Base-by-base conservation (phyloP, 1,284 basidiomycete species). In the Cutaneotrichosporon dermatis region DNA sequence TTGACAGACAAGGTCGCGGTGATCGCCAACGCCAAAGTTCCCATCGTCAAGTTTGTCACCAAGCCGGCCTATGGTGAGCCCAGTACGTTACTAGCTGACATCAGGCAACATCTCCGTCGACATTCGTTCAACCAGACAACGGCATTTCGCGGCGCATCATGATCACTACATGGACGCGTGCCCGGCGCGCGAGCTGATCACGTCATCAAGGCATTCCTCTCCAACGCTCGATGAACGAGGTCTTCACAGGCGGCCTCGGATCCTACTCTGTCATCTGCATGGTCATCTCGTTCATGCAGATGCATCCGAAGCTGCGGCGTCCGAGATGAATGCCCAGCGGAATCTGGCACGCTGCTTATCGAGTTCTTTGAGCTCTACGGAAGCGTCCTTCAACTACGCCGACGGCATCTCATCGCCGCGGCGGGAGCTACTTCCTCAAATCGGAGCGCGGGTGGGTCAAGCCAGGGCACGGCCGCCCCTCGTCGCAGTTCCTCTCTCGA, bases 181-280 rank as follows among this genome's bases (percentile, higher is more conserved):
- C 85, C 86, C 36, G 90, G 90, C 95, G 10, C 86, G 89, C 35
- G 84, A 84, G 59, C 85, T 97, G 40, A 86, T 94, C 11, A 51
- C 50, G 54, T 55, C 8, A 36, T 55, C 36, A 99, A 99, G 79
- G 85, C 88, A 4, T 95, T 97, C 75, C 82, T 99, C 58, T 85
- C 83, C 92, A 97, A 73, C 82, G 95, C 42, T 86, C 85, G 34
- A 91, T 98, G 91, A 98, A 97, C 75, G 95, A 99, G 77, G 95
- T 98, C 11, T 98, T 88, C 76, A 90, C 89, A 0, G 95, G 96
- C 9, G 95, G 96, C 0, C 78, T 99, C 13, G 94, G 95, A 8
- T 92, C 89, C 72, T 99, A 97, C 76, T 88, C 89, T 63, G 91
- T 97, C 65, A 93, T 97, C 57, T 95, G 92, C 74, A 79, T 98